Base-by-base conservation (phyloP, 805 yeast genomes). In the Tetrapisispora taiwanensis region DNA sequence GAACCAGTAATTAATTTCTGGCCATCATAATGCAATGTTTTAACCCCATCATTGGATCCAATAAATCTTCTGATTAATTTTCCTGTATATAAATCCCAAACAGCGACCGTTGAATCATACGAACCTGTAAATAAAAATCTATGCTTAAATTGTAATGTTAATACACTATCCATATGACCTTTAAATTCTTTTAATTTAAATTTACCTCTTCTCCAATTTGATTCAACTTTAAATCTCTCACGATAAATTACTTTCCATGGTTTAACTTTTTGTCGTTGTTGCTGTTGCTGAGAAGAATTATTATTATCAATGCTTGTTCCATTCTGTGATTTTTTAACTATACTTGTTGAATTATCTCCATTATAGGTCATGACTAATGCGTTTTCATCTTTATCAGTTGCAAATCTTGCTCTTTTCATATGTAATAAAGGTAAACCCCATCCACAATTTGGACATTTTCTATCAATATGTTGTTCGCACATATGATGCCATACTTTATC, bases 391-490 rank as follows among this genome's bases (percentile, higher is more conserved):
- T 15, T 40, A 18, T 27, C 26, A 18, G 56, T 53, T 24, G 43
- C 43, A 42, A 43, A 47, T 48, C 84, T 65, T 1, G 81, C 82
- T 44, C 83, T 71, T 59, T 81, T 84, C 79, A 88, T 86, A 56
- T 88, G 95, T 78, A 92, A 76, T 47, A 92, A 68, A 3, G 98
- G 98, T 51, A 92, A 71, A 4, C 98, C 98, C 98, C 98, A 92
- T 14, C 98, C 98, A 67, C 98, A 92, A 58, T 86, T 86, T 33
- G 96, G 95, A 67, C 98, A 92, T 63, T 92, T 92, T 48, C 95
- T 74, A 66, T 92, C 98, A 44, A 92, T 92, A 63, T 92, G 98
- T 66, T 92, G 98, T 60, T 88, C 95, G 60, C 98, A 92, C 88
- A 92, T 82, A 52, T 90, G 89, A 60, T 90, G 92, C 98, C 98